Base-by-base conservation (phyloP, 495 filamentous ascomycete species). In the Parachaetomium inaequale region DNA sequence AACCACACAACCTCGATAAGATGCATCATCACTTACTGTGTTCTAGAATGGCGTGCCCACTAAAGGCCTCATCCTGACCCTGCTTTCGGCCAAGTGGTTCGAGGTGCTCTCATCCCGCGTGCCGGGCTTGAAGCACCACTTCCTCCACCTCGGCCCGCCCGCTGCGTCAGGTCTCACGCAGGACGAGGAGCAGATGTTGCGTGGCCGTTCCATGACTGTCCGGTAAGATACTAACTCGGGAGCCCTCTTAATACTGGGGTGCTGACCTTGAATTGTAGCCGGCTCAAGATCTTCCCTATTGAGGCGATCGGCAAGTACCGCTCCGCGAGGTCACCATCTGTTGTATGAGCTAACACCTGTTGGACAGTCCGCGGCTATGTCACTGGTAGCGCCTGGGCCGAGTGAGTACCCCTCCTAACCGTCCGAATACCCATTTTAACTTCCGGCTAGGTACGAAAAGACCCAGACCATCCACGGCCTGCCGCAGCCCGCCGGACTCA, bases 351-450 rank as follows among this genome's bases (percentile, higher is more conserved):
- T 47, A 55, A 47, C 42, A 28, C 6, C 6, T 21, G 2, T 10
- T 14, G 4, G 6, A 34, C 26, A 63, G 92, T 96, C 3, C 87
- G 93, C 31, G 93, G 94, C 58, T 97, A 97, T 75, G 88, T 98
- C 74, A 96, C 93, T 7, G 94, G 94, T 14, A 90, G 88, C 58
- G 92, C 92, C 4, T 98, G 94, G 94, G 81, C 78, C 32, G 92
- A 96, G 74, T 66, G 4, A 59, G 62, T 47, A 6, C 3, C 1
- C 40, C 7, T 15, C 12, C 2, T 46, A 2, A 28, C 12, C 29
- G 34, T 0, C 25, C 0, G 32, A 7, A 17, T 4, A 23, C n/a
- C 2, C 19, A 23, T 17, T 17, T 1, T 10, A 15, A 40, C 14
- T 15, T 40, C 42, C 42, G 17, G 8, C 42, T 19, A 61, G 59